These are phyloP conservation scores for Meyerozyma sp. DNA, from an alignment of 1,139 yeast species.

Conservation along the genomic window DNA sequence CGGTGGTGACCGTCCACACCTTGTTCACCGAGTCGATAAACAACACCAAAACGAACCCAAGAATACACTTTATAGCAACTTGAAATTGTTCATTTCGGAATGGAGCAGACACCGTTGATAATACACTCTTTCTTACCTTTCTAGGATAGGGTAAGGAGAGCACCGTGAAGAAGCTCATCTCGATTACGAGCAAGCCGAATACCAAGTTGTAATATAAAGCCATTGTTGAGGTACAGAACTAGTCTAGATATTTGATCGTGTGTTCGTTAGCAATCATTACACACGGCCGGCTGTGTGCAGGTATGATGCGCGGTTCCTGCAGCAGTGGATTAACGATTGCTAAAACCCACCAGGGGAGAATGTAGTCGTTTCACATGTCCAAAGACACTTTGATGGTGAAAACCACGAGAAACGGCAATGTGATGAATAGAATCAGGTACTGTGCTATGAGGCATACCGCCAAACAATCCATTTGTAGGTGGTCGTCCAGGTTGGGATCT, in stretches of 20 bases:
- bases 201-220: conserved; percentile 73
- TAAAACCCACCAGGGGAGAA: background rate
- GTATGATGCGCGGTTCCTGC: background rate
- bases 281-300: background rate
- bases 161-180: conserved; percentile 75
- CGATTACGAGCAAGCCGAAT: conserved; percentile 67
- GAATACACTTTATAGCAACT: conserved; percentile 72
- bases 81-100: conserved; percentile 69
- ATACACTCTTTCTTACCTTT: conserved; percentile 60
- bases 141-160: conserved; percentile 87
- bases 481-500: conserved; percentile 54
- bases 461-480: conserved; percentile 76
- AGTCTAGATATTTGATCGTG: background rate
- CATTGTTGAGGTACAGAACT: conserved; percentile 30
- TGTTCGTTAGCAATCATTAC: background rate
- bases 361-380: conserved; percentile 12
- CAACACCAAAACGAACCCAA: conserved; percentile 78
- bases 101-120: conserved; percentile 61
- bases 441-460: conserved; percentile 70
- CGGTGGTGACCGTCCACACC: conserved; percentile 66
- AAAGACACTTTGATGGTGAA: conserved; percentile 45
- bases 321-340: background rate
- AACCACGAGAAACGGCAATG: conserved; percentile 64
- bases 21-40: conserved; percentile 88
- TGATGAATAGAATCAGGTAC: conserved; percentile 53